These are phyloP conservation scores for Chlorella sp. DNA, from an alignment of 139 green algal genomes.

Conservation along the genomic window DNA sequence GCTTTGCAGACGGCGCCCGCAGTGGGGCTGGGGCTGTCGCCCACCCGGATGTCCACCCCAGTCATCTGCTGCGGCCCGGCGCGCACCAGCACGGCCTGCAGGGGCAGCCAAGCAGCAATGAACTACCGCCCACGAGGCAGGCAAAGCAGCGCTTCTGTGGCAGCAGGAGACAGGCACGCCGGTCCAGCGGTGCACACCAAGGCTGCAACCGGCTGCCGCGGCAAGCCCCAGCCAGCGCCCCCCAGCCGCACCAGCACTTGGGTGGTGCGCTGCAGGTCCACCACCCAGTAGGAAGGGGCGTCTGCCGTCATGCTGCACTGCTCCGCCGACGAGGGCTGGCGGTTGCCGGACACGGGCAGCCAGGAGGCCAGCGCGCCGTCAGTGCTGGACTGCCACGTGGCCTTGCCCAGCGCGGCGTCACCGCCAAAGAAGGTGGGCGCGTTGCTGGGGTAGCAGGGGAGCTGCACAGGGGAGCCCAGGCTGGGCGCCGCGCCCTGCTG, in stretches of 20 bases:
- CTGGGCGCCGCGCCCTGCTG: constrained; percentile 18
- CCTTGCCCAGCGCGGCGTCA: constrained; percentile 14
- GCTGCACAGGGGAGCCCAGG: constrained; percentile 8
- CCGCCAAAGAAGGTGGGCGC: constrained; percentile 28
- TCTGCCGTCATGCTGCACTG: constrained; percentile 6
- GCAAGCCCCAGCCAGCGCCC: background rate
- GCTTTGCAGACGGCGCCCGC: background rate
- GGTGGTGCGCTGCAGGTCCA: constrained; percentile 32
- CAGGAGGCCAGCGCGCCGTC: background rate
- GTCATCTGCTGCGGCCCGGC: constrained; percentile 19
- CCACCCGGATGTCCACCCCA: constrained; percentile 15
- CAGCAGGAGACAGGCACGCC: too few relatives aligned
- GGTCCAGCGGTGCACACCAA: background rate
- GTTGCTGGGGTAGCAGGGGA: constrained; percentile 33
- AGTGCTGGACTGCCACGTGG: constrained; percentile 26
- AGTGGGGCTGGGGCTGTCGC: background rate
- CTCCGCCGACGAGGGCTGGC: background rate
- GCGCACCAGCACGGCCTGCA: constrained; percentile 33
- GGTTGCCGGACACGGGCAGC: constrained; percentile 25
- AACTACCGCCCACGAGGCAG: background rate
- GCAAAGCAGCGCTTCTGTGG: background rate
- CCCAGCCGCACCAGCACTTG: background rate
- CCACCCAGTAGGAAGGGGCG: constrained; percentile 18
- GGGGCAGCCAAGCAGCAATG: background rate
- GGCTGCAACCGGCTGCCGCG: background rate